Evolutionary conservation across 305 asterid species (phyloP).

Genomic region (Fraxinus platypoda): DNA sequence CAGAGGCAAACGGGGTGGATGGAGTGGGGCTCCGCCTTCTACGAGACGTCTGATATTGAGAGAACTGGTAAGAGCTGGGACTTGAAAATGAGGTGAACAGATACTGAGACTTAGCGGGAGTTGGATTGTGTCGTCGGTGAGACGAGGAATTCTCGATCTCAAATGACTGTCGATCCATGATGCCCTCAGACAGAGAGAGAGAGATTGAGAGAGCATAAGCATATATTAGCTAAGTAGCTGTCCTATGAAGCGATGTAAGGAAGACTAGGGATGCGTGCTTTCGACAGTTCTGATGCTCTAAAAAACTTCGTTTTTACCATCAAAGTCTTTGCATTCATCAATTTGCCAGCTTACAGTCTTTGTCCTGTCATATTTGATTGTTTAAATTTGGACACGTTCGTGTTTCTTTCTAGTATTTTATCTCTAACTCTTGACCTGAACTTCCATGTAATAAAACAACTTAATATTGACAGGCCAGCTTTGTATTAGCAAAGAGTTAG

Average conservation of each 20-base stretch:
- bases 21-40: conserved; percentile 45
- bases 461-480: not conserved
- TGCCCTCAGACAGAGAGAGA: not conserved
- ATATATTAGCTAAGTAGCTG: not conserved
- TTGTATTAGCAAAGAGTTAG: not conserved
- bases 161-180: conserved; percentile 36
- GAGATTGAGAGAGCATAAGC: not conserved
- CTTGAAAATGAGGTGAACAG: conserved; percentile 44
- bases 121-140: conserved; percentile 36
- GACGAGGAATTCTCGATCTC: conserved; percentile 30
- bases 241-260: not conserved
- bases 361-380: not conserved
- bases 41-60: conserved; percentile 18
- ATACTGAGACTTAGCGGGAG: conserved; percentile 42
- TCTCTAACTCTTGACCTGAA: not conserved
- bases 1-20: conserved; percentile 63
- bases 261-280: not conserved
- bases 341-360: not conserved
- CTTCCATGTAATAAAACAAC: conserved; percentile 1
- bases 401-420: not conserved
- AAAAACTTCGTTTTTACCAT: not conserved
- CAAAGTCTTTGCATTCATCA: not conserved
- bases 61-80: conserved; percentile 37
- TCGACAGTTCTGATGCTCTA: not conserved
- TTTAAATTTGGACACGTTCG: not conserved